These are phyloP conservation scores for Rosa rugosa DNA, from an alignment of 306 rosid species.

Conservation along the genomic window DNA sequence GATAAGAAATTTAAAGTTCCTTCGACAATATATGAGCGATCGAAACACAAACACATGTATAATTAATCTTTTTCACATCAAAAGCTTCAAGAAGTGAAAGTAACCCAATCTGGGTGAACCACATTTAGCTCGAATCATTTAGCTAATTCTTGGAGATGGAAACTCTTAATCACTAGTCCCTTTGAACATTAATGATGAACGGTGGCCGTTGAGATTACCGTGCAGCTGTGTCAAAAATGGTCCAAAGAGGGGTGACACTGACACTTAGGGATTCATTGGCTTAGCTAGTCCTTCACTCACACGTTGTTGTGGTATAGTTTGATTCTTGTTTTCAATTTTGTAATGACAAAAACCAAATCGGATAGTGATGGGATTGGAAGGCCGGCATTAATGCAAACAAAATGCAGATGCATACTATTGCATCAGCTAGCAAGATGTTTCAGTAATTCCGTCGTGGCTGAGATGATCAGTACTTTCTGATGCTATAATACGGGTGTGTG, in stretches of 20 bases:
- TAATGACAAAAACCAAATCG: not conserved
- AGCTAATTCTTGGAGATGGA: not conserved
- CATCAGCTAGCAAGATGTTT: not conserved
- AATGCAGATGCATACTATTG: not conserved
- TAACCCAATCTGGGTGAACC: not conserved
- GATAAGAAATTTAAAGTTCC: not conserved
- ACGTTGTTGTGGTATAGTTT: conserved; percentile 1
- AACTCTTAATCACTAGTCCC: not conserved
- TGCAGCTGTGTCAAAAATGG: not conserved
- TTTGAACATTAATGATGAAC: not conserved
- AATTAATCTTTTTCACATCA: not conserved
- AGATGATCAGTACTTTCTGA: not conserved
- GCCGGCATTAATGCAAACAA: not conserved
- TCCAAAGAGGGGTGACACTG: conserved; percentile 7
- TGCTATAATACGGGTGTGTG: not conserved
- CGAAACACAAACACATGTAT: not conserved
- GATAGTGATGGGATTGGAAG: not conserved
- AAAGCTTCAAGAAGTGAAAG: not conserved
- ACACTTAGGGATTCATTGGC: not conserved
- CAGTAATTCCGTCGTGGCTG: conserved; percentile 1
- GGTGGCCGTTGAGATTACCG: not conserved
- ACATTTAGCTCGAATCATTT: not conserved
- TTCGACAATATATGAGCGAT: no score
- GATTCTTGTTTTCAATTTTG: not conserved
- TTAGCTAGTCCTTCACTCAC: not conserved